phyloP scores from a whole-genome alignment of 345 rosid species.

The Mallotus nudiflorus region DNA sequence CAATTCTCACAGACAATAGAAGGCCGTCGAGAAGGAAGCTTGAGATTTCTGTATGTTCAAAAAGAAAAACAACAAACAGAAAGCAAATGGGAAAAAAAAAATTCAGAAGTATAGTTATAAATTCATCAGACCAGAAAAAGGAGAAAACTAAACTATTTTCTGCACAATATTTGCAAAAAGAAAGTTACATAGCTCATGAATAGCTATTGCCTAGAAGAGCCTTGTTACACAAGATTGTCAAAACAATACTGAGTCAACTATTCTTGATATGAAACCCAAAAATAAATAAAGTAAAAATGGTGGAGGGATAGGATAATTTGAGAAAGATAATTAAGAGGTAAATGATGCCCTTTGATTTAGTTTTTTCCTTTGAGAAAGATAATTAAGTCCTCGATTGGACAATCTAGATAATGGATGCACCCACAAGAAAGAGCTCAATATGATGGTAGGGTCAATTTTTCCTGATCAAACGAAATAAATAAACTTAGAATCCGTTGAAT shows the following conservation, averaged over 20 bases:
- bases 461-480: not conserved
- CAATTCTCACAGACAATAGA: slow-evolving; percentile 87
- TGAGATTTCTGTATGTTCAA: slow-evolving; percentile 56
- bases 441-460: not conserved
- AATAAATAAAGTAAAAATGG: not conserved
- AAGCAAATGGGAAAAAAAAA: slow-evolving; percentile 1
- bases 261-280: not conserved
- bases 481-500: not conserved
- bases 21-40: slow-evolving; percentile 81
- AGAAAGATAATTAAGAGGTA: not conserved
- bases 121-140: not conserved
- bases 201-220: not conserved
- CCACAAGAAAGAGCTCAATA: not conserved
- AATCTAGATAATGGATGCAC: not conserved
- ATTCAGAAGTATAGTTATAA: not conserved
- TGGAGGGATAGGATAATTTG: no score
- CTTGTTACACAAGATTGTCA: not conserved
- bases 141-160: not conserved
- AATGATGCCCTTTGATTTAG: not conserved
- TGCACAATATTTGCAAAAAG: not conserved
- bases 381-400: not conserved
- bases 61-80: not conserved
- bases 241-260: not conserved
- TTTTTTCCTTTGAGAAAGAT: not conserved
- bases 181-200: not conserved